Base-by-base conservation (phyloP, 768 basidiomycete species). In the Daedaleopsis nitida region DNA sequence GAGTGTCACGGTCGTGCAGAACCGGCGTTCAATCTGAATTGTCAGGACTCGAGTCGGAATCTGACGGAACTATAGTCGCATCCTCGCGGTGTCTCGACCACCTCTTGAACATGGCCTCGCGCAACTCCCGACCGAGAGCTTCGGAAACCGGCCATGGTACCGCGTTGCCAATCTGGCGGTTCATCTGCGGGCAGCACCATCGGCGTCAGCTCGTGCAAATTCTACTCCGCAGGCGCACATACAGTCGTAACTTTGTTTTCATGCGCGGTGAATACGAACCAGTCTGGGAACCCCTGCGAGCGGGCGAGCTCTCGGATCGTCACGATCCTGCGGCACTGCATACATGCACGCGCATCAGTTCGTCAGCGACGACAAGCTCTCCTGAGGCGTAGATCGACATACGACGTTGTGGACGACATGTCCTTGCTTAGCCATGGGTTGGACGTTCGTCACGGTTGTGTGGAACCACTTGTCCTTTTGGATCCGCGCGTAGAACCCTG, bases 201-300 rank as follows among this genome's bases (percentile, higher is more conserved):
- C 60, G 58, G 12, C 35, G 44, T 54, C 27, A 34, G 12, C 43
- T 48, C 12, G 10, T 34, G n/a, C 1, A n/a, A 23, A 32, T 7
- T 7, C 4, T 43, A 14, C 34, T 11, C 9, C 17, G 17, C 14
- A 57, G 48, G 7, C 7, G 19, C 27, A 47, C 87, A 61, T 60
- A 91, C 89, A 1, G 85, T 89, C 34, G 83, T 77, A 14, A 91
- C 80, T 45, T 80, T 83, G 43, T 83, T 67, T 14, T 79, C 73
- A 8, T 78, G 63, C 0, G 88, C 76, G 57, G 81, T 68, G 63
- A 94, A 92, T 0, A 81, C 73, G 59, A 91, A 92, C 66, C 80
- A 74, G 64, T 94, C 92, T 0, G 91, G 88, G 70, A 94, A 91
- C 0, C 92, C 91, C 75, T 94, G 92, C 0, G 89, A 87, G 44